Conservation (phyloP, 2,329 filamentous ascomycete species). For the Cercospora brassicicola region DNA sequence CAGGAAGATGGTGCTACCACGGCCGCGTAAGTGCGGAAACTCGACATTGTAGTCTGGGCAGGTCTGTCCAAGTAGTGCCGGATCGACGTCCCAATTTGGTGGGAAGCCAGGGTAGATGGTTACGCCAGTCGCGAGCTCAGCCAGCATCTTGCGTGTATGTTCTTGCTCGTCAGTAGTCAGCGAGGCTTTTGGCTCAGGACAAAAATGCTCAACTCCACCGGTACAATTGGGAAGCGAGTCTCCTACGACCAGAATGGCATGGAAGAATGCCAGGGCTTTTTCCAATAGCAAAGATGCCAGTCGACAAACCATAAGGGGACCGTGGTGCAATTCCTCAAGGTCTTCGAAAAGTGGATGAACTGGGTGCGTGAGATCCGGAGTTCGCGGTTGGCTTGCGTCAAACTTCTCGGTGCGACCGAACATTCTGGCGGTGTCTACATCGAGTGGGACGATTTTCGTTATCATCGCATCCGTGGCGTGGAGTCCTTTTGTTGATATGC, state of each 20-base stretch:
- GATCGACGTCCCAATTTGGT: no score
- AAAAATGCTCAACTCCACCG: neutral
- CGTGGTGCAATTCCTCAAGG: neutral
- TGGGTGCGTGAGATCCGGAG: neutral
- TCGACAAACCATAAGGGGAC: neutral
- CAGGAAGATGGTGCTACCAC: neutral
- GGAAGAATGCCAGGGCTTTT: neutral
- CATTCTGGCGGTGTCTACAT: neutral
- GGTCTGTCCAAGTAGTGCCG: no score
- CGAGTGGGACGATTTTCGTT: neutral
- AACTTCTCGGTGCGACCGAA: neutral
- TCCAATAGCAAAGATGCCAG: neutral
- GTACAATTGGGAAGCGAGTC: neutral
- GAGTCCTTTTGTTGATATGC: neutral
- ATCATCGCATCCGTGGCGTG: neutral
- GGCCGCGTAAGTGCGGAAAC: neutral
- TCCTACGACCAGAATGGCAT: neutral
- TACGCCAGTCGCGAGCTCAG: neutral
- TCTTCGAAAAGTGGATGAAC: neutral
- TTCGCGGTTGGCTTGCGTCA: neutral
- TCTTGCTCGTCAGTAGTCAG: neutral
- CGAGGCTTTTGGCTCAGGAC: neutral
- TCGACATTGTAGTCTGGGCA: neutral
- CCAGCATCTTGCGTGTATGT: neutral
- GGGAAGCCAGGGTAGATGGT: no score